phyloP scores from a whole-genome alignment of 208 protist species.

The Crithidia brevicula region DNA sequence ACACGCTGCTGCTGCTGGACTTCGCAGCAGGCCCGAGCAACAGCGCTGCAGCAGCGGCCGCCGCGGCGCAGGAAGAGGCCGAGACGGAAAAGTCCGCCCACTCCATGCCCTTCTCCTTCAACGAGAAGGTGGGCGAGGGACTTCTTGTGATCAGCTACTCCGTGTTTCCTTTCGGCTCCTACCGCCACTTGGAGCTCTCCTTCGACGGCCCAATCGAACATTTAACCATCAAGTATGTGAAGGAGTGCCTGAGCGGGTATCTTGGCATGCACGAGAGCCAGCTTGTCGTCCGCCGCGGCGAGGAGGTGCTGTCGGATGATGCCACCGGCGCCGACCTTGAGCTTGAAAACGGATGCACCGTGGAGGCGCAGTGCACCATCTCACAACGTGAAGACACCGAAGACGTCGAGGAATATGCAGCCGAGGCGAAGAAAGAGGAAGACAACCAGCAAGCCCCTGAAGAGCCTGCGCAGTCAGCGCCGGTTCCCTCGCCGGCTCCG shows the following conservation, averaged over 20 bases:
- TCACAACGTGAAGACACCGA: neutral
- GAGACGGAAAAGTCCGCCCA: neutral
- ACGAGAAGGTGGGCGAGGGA: slow-evolving; percentile 28
- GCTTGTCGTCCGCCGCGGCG: slow-evolving; percentile 23
- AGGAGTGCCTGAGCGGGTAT: slow-evolving; percentile 13
- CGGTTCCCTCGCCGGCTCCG: neutral
- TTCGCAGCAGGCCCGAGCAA: neutral
- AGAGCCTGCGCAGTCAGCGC: slow-evolving; percentile 2
- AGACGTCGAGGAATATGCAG: neutral
- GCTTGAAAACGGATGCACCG: slow-evolving; percentile 5
- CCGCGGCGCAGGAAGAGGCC: neutral
- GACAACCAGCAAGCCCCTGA: neutral
- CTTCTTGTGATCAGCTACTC: slow-evolving; percentile 35
- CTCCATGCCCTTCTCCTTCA: slow-evolving; percentile 21
- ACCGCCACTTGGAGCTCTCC: slow-evolving; percentile 37
- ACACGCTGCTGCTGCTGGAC: slow-evolving; percentile 36
- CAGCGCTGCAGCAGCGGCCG: neutral
- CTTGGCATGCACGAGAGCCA: slow-evolving; percentile 16
- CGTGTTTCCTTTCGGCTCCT: slow-evolving; percentile 6
- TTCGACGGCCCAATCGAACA: slow-evolving; percentile 20
- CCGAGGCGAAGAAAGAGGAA: no score
- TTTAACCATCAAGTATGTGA: slow-evolving; percentile 18
- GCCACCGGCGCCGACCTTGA: neutral
- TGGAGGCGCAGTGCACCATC: slow-evolving; percentile 16
- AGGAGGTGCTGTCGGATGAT: slow-evolving; percentile 16